phyloP scores from a whole-genome alignment of 805 yeast genomes.

The Saccharomycopsis vini region DNA sequence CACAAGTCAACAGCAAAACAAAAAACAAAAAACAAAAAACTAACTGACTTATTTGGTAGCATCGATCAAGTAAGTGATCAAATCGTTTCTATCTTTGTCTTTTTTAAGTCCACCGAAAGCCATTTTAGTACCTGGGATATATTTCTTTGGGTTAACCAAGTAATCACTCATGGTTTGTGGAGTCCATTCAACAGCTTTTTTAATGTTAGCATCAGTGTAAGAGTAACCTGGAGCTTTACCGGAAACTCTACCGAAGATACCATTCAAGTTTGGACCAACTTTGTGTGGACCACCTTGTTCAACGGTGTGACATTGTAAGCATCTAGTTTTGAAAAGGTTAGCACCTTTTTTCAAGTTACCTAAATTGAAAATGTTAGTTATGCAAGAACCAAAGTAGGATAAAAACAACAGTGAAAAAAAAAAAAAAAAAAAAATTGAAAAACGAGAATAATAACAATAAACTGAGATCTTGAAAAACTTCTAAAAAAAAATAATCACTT shows the following conservation, averaged over 20 bases:
- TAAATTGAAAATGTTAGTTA: too few species aligned
- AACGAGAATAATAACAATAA: too few species aligned
- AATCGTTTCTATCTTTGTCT: conserved; percentile 96
- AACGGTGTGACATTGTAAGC: conserved; percentile 97
- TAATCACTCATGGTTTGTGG: conserved; percentile 88
- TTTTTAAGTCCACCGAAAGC: conserved; percentile 99
- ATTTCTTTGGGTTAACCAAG: conserved; percentile 99
- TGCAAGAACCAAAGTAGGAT: too few species aligned
- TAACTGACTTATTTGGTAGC: conserved; percentile 44
- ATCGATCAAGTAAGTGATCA: conserved; percentile 70
- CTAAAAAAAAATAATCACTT: too few species aligned
- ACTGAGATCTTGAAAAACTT: too few species aligned
- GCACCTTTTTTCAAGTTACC: conserved; percentile 94
- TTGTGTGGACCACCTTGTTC: conserved; percentile 96
- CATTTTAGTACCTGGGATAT: conserved; percentile 99
- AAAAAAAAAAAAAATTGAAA: too few species aligned
- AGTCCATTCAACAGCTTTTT: conserved; percentile 83
- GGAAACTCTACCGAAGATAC: conserved; percentile 84
- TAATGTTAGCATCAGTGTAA: conserved; percentile 97
- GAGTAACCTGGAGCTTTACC: conserved; percentile 91
- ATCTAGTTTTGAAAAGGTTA: conserved; percentile 95
- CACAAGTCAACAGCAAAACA: too few species aligned
- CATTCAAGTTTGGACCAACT: conserved; percentile 98
- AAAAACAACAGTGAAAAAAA: too few species aligned
- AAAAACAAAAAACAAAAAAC: too few species aligned